These are phyloP conservation scores for Stevia rebaudiana DNA, from an alignment of 140 eudicot genomes.

Conservation along the genomic window DNA sequence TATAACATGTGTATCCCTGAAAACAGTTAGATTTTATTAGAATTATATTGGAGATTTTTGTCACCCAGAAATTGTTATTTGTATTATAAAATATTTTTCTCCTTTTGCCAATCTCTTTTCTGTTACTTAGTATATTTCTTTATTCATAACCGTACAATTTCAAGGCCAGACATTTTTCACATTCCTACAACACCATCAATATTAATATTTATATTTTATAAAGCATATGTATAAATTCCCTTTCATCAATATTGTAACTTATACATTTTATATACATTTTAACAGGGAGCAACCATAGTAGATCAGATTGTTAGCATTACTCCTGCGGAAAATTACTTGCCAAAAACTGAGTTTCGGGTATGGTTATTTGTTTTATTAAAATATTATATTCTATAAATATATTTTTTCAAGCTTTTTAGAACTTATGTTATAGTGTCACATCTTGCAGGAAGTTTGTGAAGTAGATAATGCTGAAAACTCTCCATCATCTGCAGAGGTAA, in stretches of 20 bases:
- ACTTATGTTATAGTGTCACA: conserved; percentile 13
- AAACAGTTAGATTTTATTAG: conserved; percentile 20
- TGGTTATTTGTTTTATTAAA: neutral
- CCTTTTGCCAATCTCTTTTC: neutral
- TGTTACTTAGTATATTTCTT: neutral
- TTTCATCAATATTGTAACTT: neutral
- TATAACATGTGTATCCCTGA: conserved; percentile 1
- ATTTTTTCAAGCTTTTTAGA: neutral
- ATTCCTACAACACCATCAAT: neutral
- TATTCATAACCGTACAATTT: neutral
- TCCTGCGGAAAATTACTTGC: conserved; percentile 65
- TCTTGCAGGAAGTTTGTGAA: conserved; percentile 48
- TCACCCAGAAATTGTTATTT: neutral
- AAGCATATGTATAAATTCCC: neutral
- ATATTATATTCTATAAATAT: neutral
- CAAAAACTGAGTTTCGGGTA: conserved; percentile 47
- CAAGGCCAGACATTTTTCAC: neutral
- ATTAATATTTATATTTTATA: neutral
- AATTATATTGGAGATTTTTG: neutral
- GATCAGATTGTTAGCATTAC: conserved; percentile 76
- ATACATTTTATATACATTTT: conserved; percentile 1
- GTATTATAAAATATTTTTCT: neutral
- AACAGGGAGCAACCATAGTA: conserved; percentile 88
- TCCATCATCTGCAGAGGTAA: conserved; percentile 52
- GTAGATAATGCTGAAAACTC: conserved; percentile 41